Evolutionary conservation across 768 basidiomycete species (phyloP).

Genomic region (Gymnopilus junonius): DNA sequence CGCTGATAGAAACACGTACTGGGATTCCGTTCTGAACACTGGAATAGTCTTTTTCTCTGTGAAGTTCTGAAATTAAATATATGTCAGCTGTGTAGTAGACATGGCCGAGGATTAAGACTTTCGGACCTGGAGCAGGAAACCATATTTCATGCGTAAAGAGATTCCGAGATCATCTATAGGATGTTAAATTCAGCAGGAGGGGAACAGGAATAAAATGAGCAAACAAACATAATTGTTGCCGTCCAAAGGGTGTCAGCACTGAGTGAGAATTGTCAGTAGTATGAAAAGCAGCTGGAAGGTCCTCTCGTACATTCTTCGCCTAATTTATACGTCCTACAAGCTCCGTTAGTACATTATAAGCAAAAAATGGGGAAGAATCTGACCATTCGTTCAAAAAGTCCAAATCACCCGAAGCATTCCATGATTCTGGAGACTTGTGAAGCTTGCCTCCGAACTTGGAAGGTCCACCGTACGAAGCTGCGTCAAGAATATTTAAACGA

Average conservation of each 20-base stretch:
- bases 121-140: slow-evolving; percentile 66
- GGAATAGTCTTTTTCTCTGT: slow-evolving; percentile 63
- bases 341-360: not conserved
- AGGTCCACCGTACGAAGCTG: slow-evolving; percentile 67
- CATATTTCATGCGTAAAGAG: slow-evolving; percentile 78
- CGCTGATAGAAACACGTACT: slow-evolving; percentile 42
- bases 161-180: slow-evolving; percentile 64
- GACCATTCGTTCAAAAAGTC: slow-evolving; percentile 85
- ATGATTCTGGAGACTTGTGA: slow-evolving; percentile 54
- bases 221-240: slow-evolving; percentile 78
- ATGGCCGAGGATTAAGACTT: not conserved
- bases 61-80: slow-evolving; percentile 50
- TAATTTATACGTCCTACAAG: slow-evolving; percentile 81
- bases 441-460: slow-evolving; percentile 59
- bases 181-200: not conserved
- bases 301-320: slow-evolving; percentile 73
- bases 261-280: slow-evolving; percentile 1
- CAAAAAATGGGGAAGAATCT: slow-evolving; percentile 20
- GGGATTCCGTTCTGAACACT: slow-evolving; percentile 80
- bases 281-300: not conserved
- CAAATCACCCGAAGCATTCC: slow-evolving; percentile 69
- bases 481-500: not conserved
- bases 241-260: slow-evolving; percentile 91
- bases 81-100: not conserved
- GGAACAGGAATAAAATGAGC: not conserved